Percentiles rank a stretch among this genome's conserved stretches.
phyloP scores from a whole-genome alignment of 331 rosid species.

The Telfairia occidentalis region DNA sequence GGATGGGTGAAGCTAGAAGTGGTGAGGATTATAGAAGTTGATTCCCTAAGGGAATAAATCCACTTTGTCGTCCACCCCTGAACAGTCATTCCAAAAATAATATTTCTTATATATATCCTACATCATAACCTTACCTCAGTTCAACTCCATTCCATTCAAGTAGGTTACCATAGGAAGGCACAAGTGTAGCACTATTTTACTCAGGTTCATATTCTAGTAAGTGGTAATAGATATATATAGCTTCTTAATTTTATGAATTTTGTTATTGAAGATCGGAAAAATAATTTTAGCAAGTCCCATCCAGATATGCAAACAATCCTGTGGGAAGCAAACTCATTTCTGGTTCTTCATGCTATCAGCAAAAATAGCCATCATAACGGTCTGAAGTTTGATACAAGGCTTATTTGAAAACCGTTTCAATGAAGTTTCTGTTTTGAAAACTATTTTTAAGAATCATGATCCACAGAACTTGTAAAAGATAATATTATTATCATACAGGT shows the following conservation, averaged over 20 bases:
- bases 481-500: not conserved
- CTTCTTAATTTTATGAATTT: not conserved
- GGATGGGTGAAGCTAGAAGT: not conserved
- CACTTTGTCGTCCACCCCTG: not conserved
- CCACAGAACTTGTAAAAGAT: not conserved
- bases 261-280: not conserved
- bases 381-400: not conserved
- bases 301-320: not conserved
- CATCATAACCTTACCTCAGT: conserved; percentile 11
- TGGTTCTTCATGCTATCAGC: not conserved
- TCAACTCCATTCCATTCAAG: conserved; percentile 8
- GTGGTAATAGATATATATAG: not conserved
- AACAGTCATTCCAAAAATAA: not conserved
- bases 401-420: not conserved
- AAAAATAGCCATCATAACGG: not conserved
- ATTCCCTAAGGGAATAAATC: not conserved
- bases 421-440: not conserved
- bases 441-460: not conserved
- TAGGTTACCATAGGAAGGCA: not conserved
- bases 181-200: not conserved
- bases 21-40: conserved; percentile 1
- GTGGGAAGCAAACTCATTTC: not conserved
- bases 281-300: not conserved
- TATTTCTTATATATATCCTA: not conserved
- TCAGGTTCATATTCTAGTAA: not conserved